These are phyloP conservation scores for Panicum miliaceum DNA, from an alignment of 176 grass and related monocot genomes.

Conservation along the genomic window DNA sequence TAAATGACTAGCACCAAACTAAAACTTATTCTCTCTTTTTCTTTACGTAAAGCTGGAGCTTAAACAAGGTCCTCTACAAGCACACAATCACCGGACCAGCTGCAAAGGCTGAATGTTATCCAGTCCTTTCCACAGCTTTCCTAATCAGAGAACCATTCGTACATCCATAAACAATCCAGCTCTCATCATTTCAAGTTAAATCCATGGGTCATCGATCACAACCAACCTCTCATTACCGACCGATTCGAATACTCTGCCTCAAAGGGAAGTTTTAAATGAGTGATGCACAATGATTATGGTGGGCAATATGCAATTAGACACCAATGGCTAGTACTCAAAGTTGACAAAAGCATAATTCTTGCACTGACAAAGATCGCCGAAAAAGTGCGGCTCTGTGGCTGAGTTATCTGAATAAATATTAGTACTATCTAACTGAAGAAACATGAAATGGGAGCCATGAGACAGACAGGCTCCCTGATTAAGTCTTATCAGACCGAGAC, in stretches of 20 bases:
- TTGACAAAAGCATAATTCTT: constrained; percentile 45
- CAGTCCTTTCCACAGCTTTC: constrained; percentile 41
- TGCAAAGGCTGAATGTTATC: constrained; percentile 33
- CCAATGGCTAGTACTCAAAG: constrained; percentile 50
- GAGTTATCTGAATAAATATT: constrained; percentile 6
- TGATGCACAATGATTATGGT: constrained; percentile 48
- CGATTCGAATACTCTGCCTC: constrained; percentile 15
- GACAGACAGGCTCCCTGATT: constrained; percentile 35
- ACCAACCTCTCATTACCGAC: constrained; percentile 21
- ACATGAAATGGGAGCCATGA: constrained; percentile 29
- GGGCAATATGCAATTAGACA: constrained; percentile 39
- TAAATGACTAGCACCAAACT: constrained; percentile 41
- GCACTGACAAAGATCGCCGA: constrained; percentile 5
- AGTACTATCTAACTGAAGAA: constrained; percentile 39
- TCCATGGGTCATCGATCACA: constrained; percentile 31
- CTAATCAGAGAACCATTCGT: constrained; percentile 40
- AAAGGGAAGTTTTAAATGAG: constrained; percentile 33
- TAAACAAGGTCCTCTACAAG: constrained; percentile 38
- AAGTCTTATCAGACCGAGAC: constrained; percentile 45
- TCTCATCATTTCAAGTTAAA: constrained; percentile 39
- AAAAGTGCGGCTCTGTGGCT: constrained; percentile 17
- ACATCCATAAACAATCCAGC: constrained; percentile 37
- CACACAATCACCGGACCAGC: constrained; percentile 42
- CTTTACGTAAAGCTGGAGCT: constrained; percentile 48
- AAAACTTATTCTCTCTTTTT: constrained; percentile 35